Base-by-base conservation (phyloP, 2,329 filamentous ascomycete genomes). In the Nothopassalora personata region DNA sequence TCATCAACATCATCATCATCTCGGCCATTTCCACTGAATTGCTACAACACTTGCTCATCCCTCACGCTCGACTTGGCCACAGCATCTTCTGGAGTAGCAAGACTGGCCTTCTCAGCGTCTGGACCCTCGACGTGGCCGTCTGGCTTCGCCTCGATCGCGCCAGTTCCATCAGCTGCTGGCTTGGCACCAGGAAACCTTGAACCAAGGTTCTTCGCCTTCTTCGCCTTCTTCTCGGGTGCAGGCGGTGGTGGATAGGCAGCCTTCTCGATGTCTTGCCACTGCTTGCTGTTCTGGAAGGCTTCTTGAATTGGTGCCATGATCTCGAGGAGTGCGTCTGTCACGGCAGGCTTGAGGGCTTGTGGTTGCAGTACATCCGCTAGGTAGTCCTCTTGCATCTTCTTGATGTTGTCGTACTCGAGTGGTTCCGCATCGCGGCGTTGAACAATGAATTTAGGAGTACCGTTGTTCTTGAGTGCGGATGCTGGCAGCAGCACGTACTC, bases 401-500 rank as follows among this genome's bases (percentile, higher is more conserved):
- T 78, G 60, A 95, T 90, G 59, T 83, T 77, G n/a, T 80, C 84
- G 81, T 97, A 97, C 61, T 91, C 81, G 34, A 96, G 77, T 1
- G 90, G 85, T 70, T 94, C 90, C 33, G 77, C 82, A 59, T 89
- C 89, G 36, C 79, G 74, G 65, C 85, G 79, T 70, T 80, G 73
- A 7, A 96, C 88, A 5, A 80, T 76, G 73, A 97, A 95, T 54
- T 83, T 81, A 13, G 74, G 77, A 56, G 75, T 74, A 50, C 80
- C 79, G 33, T 75, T 72, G 51, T 75, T 73, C 61, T 77, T 82
- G 50, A 96, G 78, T n/a, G 82, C 81, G 9, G 86, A 80, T 2
- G 87, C 89, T 0, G 91, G 91, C 9, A 99, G 82, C 33, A 97
- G 80, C 31, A 97, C 90, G 71, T 85, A 90, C 74, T 97, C 90